Percentiles rank a stretch among this genome's conserved stretches.
Conservation (phyloP, 805 yeast genomes). For the Ogataea pilisensis region DNA sequence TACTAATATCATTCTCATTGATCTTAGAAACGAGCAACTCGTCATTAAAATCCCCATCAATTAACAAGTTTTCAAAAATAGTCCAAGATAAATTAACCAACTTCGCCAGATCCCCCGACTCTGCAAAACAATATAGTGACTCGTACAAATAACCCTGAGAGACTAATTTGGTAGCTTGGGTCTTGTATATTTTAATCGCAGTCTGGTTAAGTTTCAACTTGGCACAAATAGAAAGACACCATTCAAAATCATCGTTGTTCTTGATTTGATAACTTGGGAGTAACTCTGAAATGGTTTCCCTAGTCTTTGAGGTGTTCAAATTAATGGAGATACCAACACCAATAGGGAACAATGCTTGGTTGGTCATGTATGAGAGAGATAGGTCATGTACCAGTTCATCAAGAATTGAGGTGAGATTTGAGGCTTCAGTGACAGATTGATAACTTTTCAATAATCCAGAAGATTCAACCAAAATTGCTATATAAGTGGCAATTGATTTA, state of each 20-base stretch:
- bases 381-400: conserved; percentile 45
- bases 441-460: conserved; percentile 51
- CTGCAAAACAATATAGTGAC: conserved; percentile 59
- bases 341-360: conserved; percentile 55
- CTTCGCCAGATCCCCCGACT: conserved; percentile 54
- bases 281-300: conserved; percentile 48
- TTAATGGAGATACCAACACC: conserved; percentile 62
- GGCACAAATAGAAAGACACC: conserved; percentile 73
- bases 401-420: conserved; percentile 19
- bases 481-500: conserved; percentile 58
- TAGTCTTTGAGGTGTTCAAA: conserved; percentile 40
- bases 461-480: conserved; percentile 59
- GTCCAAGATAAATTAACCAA: conserved; percentile 53
- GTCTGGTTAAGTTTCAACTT: conserved; percentile 57
- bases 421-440: conserved; percentile 13
- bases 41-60: conserved; percentile 52
- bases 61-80: conserved; percentile 55
- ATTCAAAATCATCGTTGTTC: conserved; percentile 74
- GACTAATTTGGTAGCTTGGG: conserved; percentile 40
- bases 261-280: conserved; percentile 57
- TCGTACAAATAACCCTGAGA: conserved; percentile 41
- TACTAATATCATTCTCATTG: conserved; percentile 23
- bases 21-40: conserved; percentile 31
- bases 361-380: conserved; percentile 50
- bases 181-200: conserved; percentile 50